phyloP scores from a whole-genome alignment of 129 eudicot genomes.

The Escallonia herrerae region DNA sequence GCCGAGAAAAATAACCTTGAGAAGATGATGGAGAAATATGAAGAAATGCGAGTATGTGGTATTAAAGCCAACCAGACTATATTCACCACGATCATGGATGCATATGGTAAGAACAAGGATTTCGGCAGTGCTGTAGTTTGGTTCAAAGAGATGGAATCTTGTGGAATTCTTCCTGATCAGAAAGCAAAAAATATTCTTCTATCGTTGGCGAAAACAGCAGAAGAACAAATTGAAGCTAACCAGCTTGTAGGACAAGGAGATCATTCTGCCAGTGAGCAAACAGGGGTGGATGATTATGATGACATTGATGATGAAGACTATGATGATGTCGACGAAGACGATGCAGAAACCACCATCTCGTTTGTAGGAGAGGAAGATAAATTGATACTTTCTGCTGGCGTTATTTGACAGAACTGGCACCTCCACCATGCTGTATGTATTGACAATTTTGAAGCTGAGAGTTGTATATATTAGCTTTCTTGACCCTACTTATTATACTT shows the following conservation, averaged over 20 bases:
- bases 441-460: slow-evolving; percentile 21
- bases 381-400: slow-evolving; percentile 15
- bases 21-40: slow-evolving; percentile 81
- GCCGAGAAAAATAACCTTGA: slow-evolving; percentile 60
- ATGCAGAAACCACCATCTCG: slow-evolving; percentile 12
- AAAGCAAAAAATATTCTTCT: slow-evolving; percentile 85
- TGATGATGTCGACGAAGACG: slow-evolving; percentile 7
- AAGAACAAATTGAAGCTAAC: slow-evolving; percentile 62
- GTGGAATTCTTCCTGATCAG: slow-evolving; percentile 69
- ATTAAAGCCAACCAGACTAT: slow-evolving; percentile 67
- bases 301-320: slow-evolving; percentile 32
- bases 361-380: slow-evolving; percentile 21
- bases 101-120: slow-evolving; percentile 73
- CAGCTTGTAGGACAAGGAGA: slow-evolving; percentile 37
- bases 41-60: slow-evolving; percentile 59
- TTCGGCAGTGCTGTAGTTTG: slow-evolving; percentile 77
- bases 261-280: slow-evolving; percentile 5
- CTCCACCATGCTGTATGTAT: slow-evolving; percentile 6
- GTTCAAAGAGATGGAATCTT: slow-evolving; percentile 79
- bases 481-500: too few relatives aligned
- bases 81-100: slow-evolving; percentile 94
- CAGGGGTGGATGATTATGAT: slow-evolving; percentile 13
- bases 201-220: slow-evolving; percentile 70
- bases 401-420: slow-evolving; percentile 1
- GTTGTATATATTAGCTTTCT: neutral